Evolutionary conservation across 192 early-diverging fungal species (phyloP).

Genomic region (Umbelopsis vinacea): DNA sequence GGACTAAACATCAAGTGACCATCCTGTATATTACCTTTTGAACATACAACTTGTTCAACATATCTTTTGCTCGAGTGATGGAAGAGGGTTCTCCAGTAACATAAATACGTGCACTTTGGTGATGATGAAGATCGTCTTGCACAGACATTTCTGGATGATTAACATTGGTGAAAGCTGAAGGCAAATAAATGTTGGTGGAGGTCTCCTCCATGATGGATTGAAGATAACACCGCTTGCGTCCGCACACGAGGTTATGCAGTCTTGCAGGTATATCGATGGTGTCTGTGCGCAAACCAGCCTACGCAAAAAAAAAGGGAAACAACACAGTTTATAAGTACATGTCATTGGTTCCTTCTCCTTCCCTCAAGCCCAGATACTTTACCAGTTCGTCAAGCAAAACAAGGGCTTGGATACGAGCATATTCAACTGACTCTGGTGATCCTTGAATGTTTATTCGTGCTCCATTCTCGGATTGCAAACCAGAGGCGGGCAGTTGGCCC

Average conservation of each 20-base stretch:
- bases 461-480: conserved; percentile 31
- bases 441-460: conserved; percentile 34
- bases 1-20: background rate
- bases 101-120: conserved; percentile 56
- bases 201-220: conserved; percentile 73
- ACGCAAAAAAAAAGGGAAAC: conserved; percentile 25
- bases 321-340: conserved; percentile 8
- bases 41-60: conserved; percentile 46
- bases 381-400: conserved; percentile 56
- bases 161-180: conserved; percentile 59
- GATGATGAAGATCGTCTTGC: conserved; percentile 38
- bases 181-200: conserved; percentile 73
- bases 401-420: conserved; percentile 34
- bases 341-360: background rate
- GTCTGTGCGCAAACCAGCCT: conserved; percentile 50
- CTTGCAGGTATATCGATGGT: conserved; percentile 48
- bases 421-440: conserved; percentile 30
- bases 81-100: conserved; percentile 63
- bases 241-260: conserved; percentile 74
- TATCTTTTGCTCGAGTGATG: conserved; percentile 59
- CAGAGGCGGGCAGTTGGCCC: background rate
- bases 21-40: conserved; percentile 44
- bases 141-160: conserved; percentile 26
- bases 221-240: conserved; percentile 62
- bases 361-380: background rate